phyloP scores from a whole-genome alignment of 1,284 basidiomycete species.

The Trichosporon asahii region DNA sequence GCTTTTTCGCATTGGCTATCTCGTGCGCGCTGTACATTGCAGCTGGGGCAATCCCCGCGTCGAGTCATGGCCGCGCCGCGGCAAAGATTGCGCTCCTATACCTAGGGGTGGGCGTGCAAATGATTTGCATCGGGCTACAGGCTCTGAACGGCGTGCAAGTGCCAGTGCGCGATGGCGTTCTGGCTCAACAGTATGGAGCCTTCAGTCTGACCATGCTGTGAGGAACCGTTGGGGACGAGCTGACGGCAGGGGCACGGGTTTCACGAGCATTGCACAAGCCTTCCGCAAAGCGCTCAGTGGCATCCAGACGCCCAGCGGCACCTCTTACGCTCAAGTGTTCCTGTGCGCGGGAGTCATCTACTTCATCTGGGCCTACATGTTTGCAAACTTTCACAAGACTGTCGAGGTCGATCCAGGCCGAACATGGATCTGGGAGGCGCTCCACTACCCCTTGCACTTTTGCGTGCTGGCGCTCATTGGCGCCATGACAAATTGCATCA shows the following conservation, averaged over 20 bases:
- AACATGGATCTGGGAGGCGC: constrained; percentile 28
- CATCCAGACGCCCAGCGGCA: constrained; percentile 17
- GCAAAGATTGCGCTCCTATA: constrained; percentile 38
- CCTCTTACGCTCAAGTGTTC: constrained; percentile 35
- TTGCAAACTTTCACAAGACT: constrained; percentile 26
- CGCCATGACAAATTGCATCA: background rate
- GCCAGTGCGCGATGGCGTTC: background rate
- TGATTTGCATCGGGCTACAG: constrained; percentile 13
- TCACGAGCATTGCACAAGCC: constrained; percentile 19
- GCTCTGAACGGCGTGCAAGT: constrained; percentile 12
- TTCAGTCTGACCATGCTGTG: constrained; percentile 41
- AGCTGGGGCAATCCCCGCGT: constrained; percentile 21
- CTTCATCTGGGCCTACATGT: constrained; percentile 35
- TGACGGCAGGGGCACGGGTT: constrained; percentile 12
- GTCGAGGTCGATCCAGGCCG: constrained; percentile 19
- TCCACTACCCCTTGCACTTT: constrained; percentile 22
- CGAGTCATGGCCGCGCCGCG: constrained; percentile 10
- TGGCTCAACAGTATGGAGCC: constrained; percentile 30
- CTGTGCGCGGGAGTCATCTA: constrained; percentile 32
- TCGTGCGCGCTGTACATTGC: constrained; percentile 26
- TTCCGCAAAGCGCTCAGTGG: constrained; percentile 31
- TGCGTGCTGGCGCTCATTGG: constrained; percentile 14
- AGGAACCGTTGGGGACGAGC: constrained; percentile 15
- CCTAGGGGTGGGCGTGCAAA: constrained; percentile 27
- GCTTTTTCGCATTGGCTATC: constrained; percentile 11